Percentiles rank a stretch among this genome's conserved stretches.
Conservation (phyloP, 495 filamentous ascomycete genomes). For the Cercophora sp. region DNA sequence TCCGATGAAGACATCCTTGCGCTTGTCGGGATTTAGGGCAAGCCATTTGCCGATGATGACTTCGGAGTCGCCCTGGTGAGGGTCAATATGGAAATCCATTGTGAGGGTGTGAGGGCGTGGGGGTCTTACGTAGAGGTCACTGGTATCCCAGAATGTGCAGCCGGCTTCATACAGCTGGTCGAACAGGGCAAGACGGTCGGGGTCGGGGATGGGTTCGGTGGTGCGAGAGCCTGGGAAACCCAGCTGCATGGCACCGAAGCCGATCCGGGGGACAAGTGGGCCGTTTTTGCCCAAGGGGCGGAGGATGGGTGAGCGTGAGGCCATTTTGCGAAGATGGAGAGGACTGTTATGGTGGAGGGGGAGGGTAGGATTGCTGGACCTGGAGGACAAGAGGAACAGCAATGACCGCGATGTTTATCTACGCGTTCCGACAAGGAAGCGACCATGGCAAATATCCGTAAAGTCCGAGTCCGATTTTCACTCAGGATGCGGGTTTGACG, state of each 20-base stretch:
- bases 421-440: too few species aligned
- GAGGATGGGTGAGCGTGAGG: neutral
- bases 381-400: too few species aligned
- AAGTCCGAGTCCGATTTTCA: too few species aligned
- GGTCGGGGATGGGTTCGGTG: conserved; percentile 33
- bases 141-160: conserved; percentile 56
- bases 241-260: conserved; percentile 58
- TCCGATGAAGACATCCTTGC: conserved; percentile 45
- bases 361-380: too few species aligned
- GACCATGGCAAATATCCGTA: too few species aligned
- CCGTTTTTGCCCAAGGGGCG: conserved; percentile 44
- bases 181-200: conserved; percentile 45
- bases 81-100: neutral
- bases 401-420: too few species aligned
- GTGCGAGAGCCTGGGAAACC: conserved; percentile 30
- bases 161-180: conserved; percentile 51
- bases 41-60: conserved; percentile 5
- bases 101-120: neutral
- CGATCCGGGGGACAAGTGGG: conserved; percentile 51
- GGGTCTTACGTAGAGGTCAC: conserved; percentile 37
- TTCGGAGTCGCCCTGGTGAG: neutral
- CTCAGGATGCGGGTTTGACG: too few species aligned
- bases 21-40: neutral
- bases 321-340: too few species aligned
- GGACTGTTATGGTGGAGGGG: too few species aligned